Evolutionary conservation across 2,329 filamentous ascomycete species (phyloP).

Genomic region (Alternaria solani): DNA sequence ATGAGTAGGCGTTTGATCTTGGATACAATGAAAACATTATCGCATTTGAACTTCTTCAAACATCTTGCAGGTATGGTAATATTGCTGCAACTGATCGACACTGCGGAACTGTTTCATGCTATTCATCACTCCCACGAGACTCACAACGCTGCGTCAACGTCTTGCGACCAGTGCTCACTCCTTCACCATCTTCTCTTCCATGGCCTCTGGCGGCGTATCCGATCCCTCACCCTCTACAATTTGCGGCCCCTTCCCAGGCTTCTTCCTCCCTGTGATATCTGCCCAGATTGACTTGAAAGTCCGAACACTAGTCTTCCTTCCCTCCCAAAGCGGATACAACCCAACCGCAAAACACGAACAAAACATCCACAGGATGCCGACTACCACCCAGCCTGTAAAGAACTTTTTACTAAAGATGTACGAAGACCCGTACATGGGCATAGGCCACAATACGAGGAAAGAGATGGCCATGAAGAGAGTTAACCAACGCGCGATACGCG

Average conservation of each 20-base stretch:
- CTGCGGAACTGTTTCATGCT: not conserved
- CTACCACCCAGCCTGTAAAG: conserved; percentile 80
- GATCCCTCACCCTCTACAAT: conserved; percentile 30
- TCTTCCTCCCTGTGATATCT: conserved; percentile 61
- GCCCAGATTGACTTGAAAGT: conserved; percentile 68
- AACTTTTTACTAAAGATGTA: conserved; percentile 86
- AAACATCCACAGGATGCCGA: conserved; percentile 78
- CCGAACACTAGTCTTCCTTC: conserved; percentile 69
- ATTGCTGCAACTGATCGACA: not conserved
- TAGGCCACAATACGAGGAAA: conserved; percentile 85
- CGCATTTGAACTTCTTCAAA: not conserved
- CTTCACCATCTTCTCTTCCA: conserved; percentile 32
- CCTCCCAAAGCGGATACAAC: conserved; percentile 82
- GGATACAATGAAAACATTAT: conserved; percentile 12
- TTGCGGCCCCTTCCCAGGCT: conserved; percentile 15
- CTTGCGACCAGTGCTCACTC: conserved; percentile 1
- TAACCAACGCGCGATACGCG: conserved; percentile 62
- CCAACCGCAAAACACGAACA: conserved; percentile 76
- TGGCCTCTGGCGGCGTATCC: conserved; percentile 27
- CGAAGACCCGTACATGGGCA: conserved; percentile 84
- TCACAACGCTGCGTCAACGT: not conserved
- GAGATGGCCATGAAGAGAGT: conserved; percentile 72
- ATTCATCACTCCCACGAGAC: not conserved
- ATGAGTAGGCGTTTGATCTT: conserved; percentile 2
- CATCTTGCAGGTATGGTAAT: not conserved